Conservation (phyloP, 176 grass and related monocot genomes). For the Oryza nivara region DNA sequence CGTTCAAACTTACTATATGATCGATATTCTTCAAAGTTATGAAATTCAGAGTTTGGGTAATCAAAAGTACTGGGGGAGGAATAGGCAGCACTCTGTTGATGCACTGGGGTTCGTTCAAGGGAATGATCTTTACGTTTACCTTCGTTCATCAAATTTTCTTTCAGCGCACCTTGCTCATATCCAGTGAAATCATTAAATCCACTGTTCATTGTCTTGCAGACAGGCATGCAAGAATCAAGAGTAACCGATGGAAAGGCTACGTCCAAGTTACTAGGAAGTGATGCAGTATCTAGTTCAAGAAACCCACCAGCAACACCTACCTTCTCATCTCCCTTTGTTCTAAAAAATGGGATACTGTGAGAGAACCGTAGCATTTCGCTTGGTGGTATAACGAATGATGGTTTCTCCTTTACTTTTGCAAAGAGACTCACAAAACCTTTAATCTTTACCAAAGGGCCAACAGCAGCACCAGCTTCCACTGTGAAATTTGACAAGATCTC, state of each 20-base stretch:
- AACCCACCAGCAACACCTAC: conserved; percentile 50
- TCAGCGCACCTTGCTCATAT: conserved; percentile 30
- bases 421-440: conserved; percentile 69
- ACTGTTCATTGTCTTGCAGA: not conserved
- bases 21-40: conserved; percentile 53
- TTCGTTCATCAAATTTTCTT: conserved; percentile 24
- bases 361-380: conserved; percentile 72
- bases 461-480: conserved; percentile 41
- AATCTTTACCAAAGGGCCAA: conserved; percentile 64
- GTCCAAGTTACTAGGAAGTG: conserved; percentile 66
- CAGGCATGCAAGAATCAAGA: conserved; percentile 43
- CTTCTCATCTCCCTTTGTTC: conserved; percentile 63
- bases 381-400: conserved; percentile 57
- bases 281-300: conserved; percentile 74
- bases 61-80: conserved; percentile 16
- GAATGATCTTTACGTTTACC: conserved; percentile 33
- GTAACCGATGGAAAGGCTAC: conserved; percentile 53
- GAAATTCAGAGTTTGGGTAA: conserved; percentile 62
- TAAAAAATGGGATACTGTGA: conserved; percentile 64
- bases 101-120: conserved; percentile 23
- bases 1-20: conserved; percentile 53
- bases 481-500: conserved; percentile 73
- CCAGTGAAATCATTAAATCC: conserved; percentile 5
- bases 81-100: conserved; percentile 28
- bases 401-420: conserved; percentile 43